Evolutionary conservation across 2,329 filamentous ascomycete species (phyloP), one percentile per base, ranked within the genome.

Genomic region (Beauveria sp.): DNA sequence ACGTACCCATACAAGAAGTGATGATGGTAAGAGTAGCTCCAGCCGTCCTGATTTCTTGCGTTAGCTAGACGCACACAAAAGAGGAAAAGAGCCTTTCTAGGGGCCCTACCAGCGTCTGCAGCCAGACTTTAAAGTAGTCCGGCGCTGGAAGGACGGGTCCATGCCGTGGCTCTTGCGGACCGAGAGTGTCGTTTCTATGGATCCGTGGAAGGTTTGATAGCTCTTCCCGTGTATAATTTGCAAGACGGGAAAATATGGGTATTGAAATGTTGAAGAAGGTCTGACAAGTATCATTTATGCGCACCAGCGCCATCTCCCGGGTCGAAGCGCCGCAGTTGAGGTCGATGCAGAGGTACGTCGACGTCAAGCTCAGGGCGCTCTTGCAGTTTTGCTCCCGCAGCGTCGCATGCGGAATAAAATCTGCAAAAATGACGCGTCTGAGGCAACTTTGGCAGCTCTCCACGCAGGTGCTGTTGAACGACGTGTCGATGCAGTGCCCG

Each of bases 1-100:
- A 24, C 28, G 16, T 53, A 59, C 56, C 56, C 56, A 37, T 59
- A 59, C 14, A 59, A 53, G 3, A 59, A 24, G 26, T 59, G 56
- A 7, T 59, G 37, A 8, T 9, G 37, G 26, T 52, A 44, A 18
- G 56, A n/a, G 14, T 52, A 52, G 37, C 50, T 44, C 56, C 56
- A 59, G 12, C 37, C 56, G 12, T 53, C 48, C 56, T 59, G 3
- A 7, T 43, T 34, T n/a, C 37, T 34, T 18, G 16, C 3, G 18
- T 55, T 30, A 55, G n/a, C 18, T 28, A 20, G 9, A 18, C 3
- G 5, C 7, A 3, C 6, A 28, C 2, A n/a, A 51, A 30, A 22
- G 14, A 28, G 16, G 1, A 34, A 6, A n/a, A 55, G 6, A 30
- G 3, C 2, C 3, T 26, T 28, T 16, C 8, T 12, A 12, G 37